Conservation (phyloP, 2,329 filamentous ascomycete genomes). For the Ophiocordyceps polyrhachis-furcata region DNA sequence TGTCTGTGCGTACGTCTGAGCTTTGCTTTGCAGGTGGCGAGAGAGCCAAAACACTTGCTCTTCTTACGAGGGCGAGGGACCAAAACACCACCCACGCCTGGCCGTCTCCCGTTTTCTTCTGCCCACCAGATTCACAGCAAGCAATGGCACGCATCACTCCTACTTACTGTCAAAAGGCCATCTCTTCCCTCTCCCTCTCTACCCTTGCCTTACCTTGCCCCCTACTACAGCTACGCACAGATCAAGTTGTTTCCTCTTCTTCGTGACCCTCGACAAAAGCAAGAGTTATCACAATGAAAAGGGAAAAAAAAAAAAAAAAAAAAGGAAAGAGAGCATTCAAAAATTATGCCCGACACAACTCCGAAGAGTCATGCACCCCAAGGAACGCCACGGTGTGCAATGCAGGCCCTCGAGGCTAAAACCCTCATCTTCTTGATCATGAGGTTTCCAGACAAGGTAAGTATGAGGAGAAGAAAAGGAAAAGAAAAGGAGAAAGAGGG, state of each 20-base stretch:
- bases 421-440: conserved; percentile 22
- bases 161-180: too few relatives aligned
- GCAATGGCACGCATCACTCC: too few relatives aligned
- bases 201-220: too few relatives aligned
- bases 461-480: conserved; percentile 20
- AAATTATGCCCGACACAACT: conserved; percentile 31
- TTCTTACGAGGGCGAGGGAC: too few relatives aligned
- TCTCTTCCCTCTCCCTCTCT: too few relatives aligned
- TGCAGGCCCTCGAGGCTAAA: conserved; percentile 28
- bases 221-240: too few relatives aligned
- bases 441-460: conserved; percentile 26
- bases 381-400: conserved; percentile 31
- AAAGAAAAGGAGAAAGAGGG: conserved; percentile 4
- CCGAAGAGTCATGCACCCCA: conserved; percentile 29
- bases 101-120: too few relatives aligned
- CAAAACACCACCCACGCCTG: too few relatives aligned
- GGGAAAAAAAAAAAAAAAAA: conserved; percentile 17
- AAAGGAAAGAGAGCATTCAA: conserved; percentile 26
- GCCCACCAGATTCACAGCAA: too few relatives aligned
- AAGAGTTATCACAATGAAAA: conserved; percentile 24
- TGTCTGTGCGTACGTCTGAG: too few relatives aligned
- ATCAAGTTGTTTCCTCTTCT: conserved; percentile 15
- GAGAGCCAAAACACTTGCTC: too few relatives aligned
- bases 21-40: too few relatives aligned
- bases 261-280: conserved; percentile 19